Base-by-base conservation (phyloP, 768 basidiomycete genomes). In the Tylopilus sp. region DNA sequence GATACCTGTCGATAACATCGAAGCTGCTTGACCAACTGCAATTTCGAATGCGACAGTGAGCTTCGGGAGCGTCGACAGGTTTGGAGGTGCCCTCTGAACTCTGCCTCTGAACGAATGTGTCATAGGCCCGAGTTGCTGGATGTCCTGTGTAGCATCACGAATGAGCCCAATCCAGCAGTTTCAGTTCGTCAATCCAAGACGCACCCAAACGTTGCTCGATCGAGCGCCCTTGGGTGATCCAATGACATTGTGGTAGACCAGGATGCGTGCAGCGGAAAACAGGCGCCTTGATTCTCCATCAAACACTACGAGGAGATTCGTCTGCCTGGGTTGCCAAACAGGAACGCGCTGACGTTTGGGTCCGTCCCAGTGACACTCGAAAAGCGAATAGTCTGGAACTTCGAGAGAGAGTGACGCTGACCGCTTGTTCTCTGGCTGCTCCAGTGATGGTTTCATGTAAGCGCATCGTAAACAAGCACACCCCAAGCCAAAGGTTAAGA, bases 271-370 rank as follows among this genome's bases (percentile, higher is more conserved):
- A 3, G 51, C 38, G 21, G 62, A 63, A 47, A 63, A 63, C 21
- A 58, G 49, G 39, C 40, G 51, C n/a, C 53, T 58, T 7, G 62
- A 62, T 46, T 44, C 47, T 18, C 54, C 52, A 18, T 64, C 62
- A 31, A 64, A 61, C 35, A 64, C 54, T 1, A 61, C 58, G 30
- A 47, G 36, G 10, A 63, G 51, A 7, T 62, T 59, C 11, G 62
- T 63, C 44, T 59, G 59, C 22, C 59, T 55, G 10, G 62, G 62
- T 20, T 64, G 56, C 62, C 62, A 56, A 15, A 61, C 58, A 4
- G 59, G 59, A 40, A 64, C 31, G 17, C 58, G 53, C 11, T 22
- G 13, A 8, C 62, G 57, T 38, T 45, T 64, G 7, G 62, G 62
- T 21, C 59, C 62, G 17, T 64, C 54, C 62, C 59, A 63, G 36